A percentile compares a stretch with the other conserved stretches of the same genome.
These are phyloP conservation scores for Prunus kanzakura DNA, from an alignment of 306 rosid genomes.

Conservation along the genomic window DNA sequence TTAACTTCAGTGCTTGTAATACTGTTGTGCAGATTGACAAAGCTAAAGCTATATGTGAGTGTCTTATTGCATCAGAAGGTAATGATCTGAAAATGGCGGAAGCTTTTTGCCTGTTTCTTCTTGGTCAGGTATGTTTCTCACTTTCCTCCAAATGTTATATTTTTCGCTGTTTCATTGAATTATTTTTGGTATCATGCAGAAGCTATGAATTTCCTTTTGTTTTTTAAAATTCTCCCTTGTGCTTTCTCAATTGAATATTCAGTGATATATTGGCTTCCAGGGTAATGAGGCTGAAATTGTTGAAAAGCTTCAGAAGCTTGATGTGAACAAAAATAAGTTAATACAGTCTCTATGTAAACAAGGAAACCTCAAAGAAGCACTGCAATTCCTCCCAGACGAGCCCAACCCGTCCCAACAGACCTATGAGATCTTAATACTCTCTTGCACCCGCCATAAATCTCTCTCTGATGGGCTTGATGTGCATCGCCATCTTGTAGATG, in stretches of 20 bases:
- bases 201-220: constrained; percentile 13
- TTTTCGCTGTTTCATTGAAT: constrained; percentile 11
- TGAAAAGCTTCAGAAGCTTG: constrained; percentile 73
- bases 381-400: constrained; percentile 53
- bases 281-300: constrained; percentile 64
- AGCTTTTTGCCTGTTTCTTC: constrained; percentile 64
- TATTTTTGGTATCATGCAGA: constrained; percentile 17
- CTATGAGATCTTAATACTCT: constrained; percentile 63
- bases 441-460: constrained; percentile 61
- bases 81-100: constrained; percentile 79
- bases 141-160: constrained; percentile 18
- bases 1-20: constrained; percentile 3
- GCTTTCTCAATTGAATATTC: constrained; percentile 12
- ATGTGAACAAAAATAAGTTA: constrained; percentile 38
- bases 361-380: constrained; percentile 76
- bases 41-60: constrained; percentile 76
- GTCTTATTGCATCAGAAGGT: constrained; percentile 69
- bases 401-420: constrained; percentile 70
- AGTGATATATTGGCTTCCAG: constrained; percentile 40
- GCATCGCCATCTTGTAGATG: constrained; percentile 50
- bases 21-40: constrained; percentile 58
- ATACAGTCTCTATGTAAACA: constrained; percentile 75
- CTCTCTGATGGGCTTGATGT: constrained; percentile 57
- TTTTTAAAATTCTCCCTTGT: constrained; percentile 1
- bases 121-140: constrained; percentile 57